Evolutionary conservation across 306 rosid genomes (phyloP).

Genomic region (Cercis canadensis): DNA sequence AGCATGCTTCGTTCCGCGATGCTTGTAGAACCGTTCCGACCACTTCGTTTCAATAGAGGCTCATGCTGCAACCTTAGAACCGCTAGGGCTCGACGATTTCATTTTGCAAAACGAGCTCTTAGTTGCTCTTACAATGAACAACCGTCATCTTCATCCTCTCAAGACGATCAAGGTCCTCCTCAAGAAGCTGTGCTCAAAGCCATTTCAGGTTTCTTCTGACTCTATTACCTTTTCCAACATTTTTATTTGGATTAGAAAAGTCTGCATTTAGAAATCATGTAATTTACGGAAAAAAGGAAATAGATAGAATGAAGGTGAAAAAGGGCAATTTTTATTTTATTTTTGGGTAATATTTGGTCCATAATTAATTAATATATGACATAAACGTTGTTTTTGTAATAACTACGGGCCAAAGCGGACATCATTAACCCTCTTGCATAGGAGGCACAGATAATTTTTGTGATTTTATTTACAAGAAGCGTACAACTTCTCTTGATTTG

Average conservation of each 20-base stretch:
- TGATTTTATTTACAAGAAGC: not conserved
- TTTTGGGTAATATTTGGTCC: not conserved
- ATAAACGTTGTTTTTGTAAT: no score
- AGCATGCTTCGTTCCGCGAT: constrained; percentile 62
- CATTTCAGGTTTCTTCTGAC: constrained; percentile 71
- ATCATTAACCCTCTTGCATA: no score
- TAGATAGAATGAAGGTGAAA: not conserved
- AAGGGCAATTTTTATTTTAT: not conserved
- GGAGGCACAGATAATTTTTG: not conserved
- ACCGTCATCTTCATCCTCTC: constrained; percentile 49
- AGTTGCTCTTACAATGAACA: constrained; percentile 60
- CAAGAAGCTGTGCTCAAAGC: constrained; percentile 94
- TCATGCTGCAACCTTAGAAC: constrained; percentile 36
- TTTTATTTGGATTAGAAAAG: not conserved
- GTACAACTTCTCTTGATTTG: constrained; percentile 12
- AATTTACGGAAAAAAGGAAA: no score
- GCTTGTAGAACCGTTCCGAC: constrained; percentile 61
- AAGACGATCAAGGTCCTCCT: constrained; percentile 92
- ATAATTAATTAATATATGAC: no score
- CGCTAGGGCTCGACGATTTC: constrained; percentile 48
- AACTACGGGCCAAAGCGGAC: no score
- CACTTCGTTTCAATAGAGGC: constrained; percentile 40
- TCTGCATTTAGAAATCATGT: not conserved
- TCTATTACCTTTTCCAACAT: not conserved
- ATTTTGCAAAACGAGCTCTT: constrained; percentile 42